Evolutionary conservation across 2,329 filamentous ascomycete species (phyloP).

Genomic region (Trichothecium sympodiale): DNA sequence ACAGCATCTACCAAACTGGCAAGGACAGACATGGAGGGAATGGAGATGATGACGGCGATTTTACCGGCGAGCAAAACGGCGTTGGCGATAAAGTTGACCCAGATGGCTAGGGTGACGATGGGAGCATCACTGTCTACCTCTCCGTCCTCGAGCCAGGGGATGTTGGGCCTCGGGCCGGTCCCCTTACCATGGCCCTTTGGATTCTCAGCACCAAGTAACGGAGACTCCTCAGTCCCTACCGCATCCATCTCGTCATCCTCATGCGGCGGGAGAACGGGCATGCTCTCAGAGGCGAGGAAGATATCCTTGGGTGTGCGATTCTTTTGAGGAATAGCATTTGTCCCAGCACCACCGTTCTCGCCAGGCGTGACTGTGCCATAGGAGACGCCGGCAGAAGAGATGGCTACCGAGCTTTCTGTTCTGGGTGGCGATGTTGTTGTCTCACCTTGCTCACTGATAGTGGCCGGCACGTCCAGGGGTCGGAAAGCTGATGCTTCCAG

Average conservation of each 20-base stretch:
- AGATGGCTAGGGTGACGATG: conserved; percentile 79
- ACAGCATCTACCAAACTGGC: conserved; percentile 71
- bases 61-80: conserved; percentile 64
- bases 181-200: no score
- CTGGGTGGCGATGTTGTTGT: not conserved
- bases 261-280: conserved; percentile 46
- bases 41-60: conserved; percentile 63
- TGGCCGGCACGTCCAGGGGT: conserved; percentile 53
- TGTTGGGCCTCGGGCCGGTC: conserved; percentile 37
- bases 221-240: conserved; percentile 26
- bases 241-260: conserved; percentile 33
- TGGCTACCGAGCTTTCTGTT: conserved; percentile 13
- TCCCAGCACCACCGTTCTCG: conserved; percentile 10
- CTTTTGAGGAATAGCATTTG: conserved; percentile 34
- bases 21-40: conserved; percentile 71
- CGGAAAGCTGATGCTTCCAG: conserved; percentile 43
- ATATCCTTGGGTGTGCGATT: conserved; percentile 78
- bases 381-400: conserved; percentile 12
- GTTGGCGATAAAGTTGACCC: conserved; percentile 74
- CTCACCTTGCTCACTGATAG: conserved; percentile 59
- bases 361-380: conserved; percentile 20
- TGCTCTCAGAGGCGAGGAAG: conserved; percentile 63
- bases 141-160: conserved; percentile 64
- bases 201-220: conserved; percentile 18
- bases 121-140: conserved; percentile 59